phyloP scores from a whole-genome alignment of 768 basidiomycete species.

The Sarcodon aspratus region DNA sequence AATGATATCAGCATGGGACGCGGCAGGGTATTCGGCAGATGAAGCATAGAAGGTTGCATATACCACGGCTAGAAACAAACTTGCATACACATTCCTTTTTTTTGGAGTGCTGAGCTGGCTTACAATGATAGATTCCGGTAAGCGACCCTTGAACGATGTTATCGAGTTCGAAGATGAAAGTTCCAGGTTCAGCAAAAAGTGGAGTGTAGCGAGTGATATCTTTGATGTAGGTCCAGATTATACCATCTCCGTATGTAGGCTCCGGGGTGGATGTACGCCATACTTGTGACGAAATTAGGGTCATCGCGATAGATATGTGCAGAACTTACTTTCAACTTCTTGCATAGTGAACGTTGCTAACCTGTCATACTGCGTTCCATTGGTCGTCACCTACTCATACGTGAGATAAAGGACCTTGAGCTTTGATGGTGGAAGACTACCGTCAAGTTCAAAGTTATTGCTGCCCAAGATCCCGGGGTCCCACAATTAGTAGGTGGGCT shows the following conservation, averaged over 20 bases:
- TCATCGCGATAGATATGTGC: not conserved
- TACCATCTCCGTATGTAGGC: slow-evolving; percentile 52
- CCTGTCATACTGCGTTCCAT: slow-evolving; percentile 46
- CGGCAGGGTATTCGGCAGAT: slow-evolving; percentile 41
- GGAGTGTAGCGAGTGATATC: slow-evolving; percentile 67
- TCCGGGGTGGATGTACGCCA: slow-evolving; percentile 79
- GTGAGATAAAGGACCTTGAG: no score
- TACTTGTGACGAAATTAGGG: slow-evolving; percentile 25
- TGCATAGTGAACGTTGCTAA: slow-evolving; percentile 66
- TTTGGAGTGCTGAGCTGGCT: slow-evolving; percentile 23
- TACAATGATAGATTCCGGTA: slow-evolving; percentile 50
- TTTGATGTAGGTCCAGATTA: slow-evolving; percentile 71
- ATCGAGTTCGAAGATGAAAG: slow-evolving; percentile 64
- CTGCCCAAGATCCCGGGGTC: slow-evolving; percentile 59
- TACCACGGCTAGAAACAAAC: slow-evolving; percentile 37
- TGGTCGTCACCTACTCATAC: not conserved
- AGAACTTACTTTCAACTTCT: slow-evolving; percentile 57
- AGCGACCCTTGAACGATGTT: slow-evolving; percentile 48
- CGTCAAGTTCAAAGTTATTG: slow-evolving; percentile 65
- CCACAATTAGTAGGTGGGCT: slow-evolving; percentile 72
- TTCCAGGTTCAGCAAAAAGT: slow-evolving; percentile 55
- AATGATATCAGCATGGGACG: slow-evolving; percentile 48
- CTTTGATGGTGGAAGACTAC: slow-evolving; percentile 26
- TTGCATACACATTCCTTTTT: not conserved
- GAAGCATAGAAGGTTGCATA: slow-evolving; percentile 65